Percentiles rank a stretch among this genome's conserved stretches.
Evolutionary conservation across 2,329 filamentous ascomycete species (phyloP).

Genomic region (Colletotrichum phormii): DNA sequence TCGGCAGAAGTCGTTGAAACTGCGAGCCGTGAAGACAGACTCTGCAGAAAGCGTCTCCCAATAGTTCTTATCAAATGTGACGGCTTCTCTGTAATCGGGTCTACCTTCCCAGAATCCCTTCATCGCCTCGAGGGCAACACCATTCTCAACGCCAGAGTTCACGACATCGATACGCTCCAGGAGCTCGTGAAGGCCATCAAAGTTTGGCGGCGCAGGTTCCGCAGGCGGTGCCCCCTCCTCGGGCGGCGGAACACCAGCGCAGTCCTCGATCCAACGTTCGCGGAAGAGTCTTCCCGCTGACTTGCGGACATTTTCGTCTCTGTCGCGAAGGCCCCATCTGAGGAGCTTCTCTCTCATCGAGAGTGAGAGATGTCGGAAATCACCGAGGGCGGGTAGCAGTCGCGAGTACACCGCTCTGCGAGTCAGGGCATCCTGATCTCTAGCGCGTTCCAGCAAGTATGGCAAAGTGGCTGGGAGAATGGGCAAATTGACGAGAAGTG

Average conservation of each 20-base stretch:
- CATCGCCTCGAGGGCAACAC: conserved; percentile 94
- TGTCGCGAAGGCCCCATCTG: conserved; percentile 92
- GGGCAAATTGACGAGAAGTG: conserved; percentile 90
- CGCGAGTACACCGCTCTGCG: conserved; percentile 88
- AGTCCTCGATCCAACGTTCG: conserved; percentile 98
- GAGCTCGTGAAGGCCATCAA: conserved; percentile 89
- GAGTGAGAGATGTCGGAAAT: conserved; percentile 93
- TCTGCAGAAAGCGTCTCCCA: conserved; percentile 88
- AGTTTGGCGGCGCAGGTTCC: conserved; percentile 72
- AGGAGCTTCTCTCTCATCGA: conserved; percentile 96
- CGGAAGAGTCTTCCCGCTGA: conserved; percentile 90
- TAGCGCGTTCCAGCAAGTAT: conserved; percentile 88
- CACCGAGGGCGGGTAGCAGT: conserved; percentile 87
- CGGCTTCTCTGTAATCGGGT: conserved; percentile 80
- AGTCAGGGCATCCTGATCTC: conserved; percentile 88
- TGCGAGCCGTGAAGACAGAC: conserved; percentile 88
- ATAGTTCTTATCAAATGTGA: conserved; percentile 79
- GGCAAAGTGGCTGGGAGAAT: conserved; percentile 85
- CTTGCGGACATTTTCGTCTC: conserved; percentile 94
- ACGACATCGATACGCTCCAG: conserved; percentile 94
- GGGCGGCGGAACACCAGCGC: conserved; percentile 75
- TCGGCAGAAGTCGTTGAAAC: conserved; percentile 93
- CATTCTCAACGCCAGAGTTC: conserved; percentile 89
- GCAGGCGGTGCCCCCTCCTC: conserved; percentile 67
- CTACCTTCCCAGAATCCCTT: conserved; percentile 95